Percentiles rank a stretch among this genome's conserved stretches.
Conservation (phyloP, 1,139 yeast genomes). For the Hyphopichia burtonii region DNA sequence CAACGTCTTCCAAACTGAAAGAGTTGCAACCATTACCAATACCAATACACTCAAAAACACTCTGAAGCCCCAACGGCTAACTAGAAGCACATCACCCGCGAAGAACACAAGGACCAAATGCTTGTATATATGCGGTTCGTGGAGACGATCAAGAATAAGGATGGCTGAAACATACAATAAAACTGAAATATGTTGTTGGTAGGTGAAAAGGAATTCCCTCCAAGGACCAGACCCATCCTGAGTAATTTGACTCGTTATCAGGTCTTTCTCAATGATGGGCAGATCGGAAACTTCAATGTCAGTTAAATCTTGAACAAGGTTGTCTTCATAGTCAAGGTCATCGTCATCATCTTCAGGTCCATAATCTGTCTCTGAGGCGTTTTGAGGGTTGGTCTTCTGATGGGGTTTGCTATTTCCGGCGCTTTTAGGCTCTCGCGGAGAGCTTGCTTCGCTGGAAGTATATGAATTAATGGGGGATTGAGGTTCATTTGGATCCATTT, state of each 20-base stretch:
- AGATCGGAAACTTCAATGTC: not conserved
- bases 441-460: not conserved
- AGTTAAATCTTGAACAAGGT: conserved; percentile 4
- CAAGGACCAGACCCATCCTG: not conserved
- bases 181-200: conserved; percentile 3
- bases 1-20: not conserved
- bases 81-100: not conserved
- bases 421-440: too few species aligned
- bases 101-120: conserved; percentile 5
- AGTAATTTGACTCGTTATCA: not conserved
- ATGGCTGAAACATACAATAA: not conserved
- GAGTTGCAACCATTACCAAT: not conserved
- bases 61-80: not conserved
- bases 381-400: too few species aligned
- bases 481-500: not conserved
- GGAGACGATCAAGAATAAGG: not conserved
- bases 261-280: not conserved
- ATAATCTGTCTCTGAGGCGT: not conserved
- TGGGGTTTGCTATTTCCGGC: too few species aligned
- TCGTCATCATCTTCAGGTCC: not conserved
- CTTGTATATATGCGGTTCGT: conserved; percentile 4
- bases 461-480: not conserved
- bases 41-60: not conserved
- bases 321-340: conserved; percentile 5
- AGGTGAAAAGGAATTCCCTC: not conserved